Conservation (phyloP, 768 basidiomycete species). For the Macrolepiota albuminosa region DNA sequence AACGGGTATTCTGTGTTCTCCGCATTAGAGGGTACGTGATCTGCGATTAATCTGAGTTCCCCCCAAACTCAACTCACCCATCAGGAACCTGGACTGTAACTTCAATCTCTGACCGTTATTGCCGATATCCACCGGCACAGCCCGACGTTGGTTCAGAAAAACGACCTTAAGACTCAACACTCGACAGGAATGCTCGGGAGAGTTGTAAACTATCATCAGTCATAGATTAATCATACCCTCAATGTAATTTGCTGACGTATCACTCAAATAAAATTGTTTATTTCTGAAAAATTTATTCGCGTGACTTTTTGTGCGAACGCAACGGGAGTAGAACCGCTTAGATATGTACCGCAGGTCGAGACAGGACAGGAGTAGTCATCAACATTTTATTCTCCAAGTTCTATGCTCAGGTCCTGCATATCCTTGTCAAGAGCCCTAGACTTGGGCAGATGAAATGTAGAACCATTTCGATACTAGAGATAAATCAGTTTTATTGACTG, state of each 20-base stretch:
- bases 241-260: constrained; percentile 6
- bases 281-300: not conserved
- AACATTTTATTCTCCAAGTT: not conserved
- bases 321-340: not conserved
- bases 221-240: constrained; percentile 10
- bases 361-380: not conserved
- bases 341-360: too few relatives aligned
- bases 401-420: not conserved
- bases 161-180: constrained; percentile 20
- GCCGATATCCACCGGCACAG: constrained; percentile 78
- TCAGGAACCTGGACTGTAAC: constrained; percentile 90
- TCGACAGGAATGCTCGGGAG: constrained; percentile 13
- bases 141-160: constrained; percentile 41
- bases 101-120: constrained; percentile 85
- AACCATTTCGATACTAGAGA: constrained; percentile 83
- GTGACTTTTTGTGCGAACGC: not conserved
- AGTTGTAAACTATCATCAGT: constrained; percentile 13
- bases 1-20: constrained; percentile 89
- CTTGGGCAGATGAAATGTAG: constrained; percentile 88
- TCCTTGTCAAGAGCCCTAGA: constrained; percentile 32
- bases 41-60: not conserved
- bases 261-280: not conserved
- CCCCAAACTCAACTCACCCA: constrained; percentile 1
- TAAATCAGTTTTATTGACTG: constrained; percentile 4
- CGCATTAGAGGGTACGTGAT: constrained; percentile 72